A percentile compares a stretch with the other conserved stretches of the same genome.
Conservation (phyloP, 805 yeast genomes). For the Suhomyces sp. region DNA sequence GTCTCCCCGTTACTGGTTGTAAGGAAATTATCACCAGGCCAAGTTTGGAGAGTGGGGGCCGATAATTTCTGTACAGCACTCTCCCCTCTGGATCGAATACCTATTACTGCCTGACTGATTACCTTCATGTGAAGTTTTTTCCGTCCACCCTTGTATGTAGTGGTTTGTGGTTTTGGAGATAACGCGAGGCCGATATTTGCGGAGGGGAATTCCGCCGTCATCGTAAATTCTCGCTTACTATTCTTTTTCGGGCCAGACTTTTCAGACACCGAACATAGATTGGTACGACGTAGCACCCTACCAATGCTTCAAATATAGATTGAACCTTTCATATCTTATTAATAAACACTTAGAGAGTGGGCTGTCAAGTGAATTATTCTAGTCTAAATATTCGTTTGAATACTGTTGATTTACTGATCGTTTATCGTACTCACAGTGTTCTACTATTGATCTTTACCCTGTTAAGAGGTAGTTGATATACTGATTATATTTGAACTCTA, state of each 20-base stretch:
- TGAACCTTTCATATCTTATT: too few relatives aligned
- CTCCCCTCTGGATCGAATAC: neutral
- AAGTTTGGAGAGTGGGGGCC: neutral
- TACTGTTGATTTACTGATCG: too few relatives aligned
- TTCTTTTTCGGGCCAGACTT: neutral
- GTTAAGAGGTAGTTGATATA: too few relatives aligned
- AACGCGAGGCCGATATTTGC: neutral
- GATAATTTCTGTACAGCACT: neutral
- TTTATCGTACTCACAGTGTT: too few relatives aligned
- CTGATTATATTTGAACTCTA: too few relatives aligned
- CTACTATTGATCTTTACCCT: too few relatives aligned
- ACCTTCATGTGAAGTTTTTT: neutral
- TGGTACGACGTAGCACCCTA: too few relatives aligned
- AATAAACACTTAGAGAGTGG: too few relatives aligned
- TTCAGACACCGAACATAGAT: too few relatives aligned
- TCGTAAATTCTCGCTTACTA: neutral
- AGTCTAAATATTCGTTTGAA: too few relatives aligned
- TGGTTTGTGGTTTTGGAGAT: neutral
- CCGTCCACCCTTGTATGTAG: neutral
- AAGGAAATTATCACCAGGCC: neutral
- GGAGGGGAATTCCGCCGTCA: neutral
- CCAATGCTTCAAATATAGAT: too few relatives aligned
- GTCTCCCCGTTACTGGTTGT: neutral
- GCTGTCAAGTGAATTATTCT: too few relatives aligned
- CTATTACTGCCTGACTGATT: neutral